Conservation (phyloP, 805 yeast species). For the Starmera caribaea region DNA sequence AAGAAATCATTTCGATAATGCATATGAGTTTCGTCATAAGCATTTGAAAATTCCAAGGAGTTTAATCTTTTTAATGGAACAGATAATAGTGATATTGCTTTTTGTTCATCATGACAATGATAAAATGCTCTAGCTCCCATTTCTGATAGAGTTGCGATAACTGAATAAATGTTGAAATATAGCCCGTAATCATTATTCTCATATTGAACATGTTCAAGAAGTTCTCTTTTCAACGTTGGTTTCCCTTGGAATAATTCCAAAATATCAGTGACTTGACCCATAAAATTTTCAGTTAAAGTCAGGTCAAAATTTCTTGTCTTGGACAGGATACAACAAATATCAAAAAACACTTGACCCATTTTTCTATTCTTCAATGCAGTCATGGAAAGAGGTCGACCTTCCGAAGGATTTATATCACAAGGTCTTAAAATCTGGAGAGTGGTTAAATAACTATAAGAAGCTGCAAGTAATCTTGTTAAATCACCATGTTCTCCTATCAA, state of each 20-base stretch:
- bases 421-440: constrained; percentile 39
- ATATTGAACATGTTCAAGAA: constrained; percentile 77
- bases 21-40: too few species aligned
- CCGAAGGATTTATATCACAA: constrained; percentile 25
- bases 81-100: too few species aligned
- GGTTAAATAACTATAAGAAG: constrained; percentile 55
- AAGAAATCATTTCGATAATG: constrained; percentile 5
- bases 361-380: constrained; percentile 50
- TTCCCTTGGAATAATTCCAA: constrained; percentile 66
- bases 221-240: constrained; percentile 67
- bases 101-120: neutral
- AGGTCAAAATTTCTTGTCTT: constrained; percentile 49
- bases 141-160: constrained; percentile 53
- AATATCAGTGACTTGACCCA: constrained; percentile 56
- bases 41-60: too few species aligned
- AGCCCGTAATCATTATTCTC: constrained; percentile 63
- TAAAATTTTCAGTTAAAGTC: constrained; percentile 34
- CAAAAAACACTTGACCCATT: constrained; percentile 72
- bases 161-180: constrained; percentile 36
- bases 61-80: too few species aligned
- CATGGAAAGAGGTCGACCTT: constrained; percentile 3
- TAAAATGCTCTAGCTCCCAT: constrained; percentile 37
- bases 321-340: constrained; percentile 67
- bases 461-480: constrained; percentile 48
- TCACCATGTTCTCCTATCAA: constrained; percentile 57